Percentiles rank a stretch among this genome's conserved stretches.
Evolutionary conservation across 1,139 yeast genomes (phyloP).

Genomic region (Blastobotrys ciferrii): DNA sequence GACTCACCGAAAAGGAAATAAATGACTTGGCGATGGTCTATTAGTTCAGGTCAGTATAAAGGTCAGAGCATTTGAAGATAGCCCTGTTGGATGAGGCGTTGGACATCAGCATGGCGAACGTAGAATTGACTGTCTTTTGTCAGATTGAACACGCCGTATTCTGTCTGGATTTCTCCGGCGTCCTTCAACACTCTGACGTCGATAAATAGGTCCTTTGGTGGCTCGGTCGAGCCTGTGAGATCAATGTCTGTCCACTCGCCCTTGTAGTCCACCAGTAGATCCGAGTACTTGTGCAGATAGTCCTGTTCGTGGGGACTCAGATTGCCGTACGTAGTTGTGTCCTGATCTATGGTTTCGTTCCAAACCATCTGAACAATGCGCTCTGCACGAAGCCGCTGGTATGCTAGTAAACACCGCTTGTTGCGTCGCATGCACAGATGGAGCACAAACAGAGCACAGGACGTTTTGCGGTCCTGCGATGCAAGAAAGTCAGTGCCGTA

Average conservation of each 20-base stretch:
- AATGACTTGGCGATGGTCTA: no score
- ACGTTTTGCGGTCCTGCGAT: slow-evolving; percentile 34
- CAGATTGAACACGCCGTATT: slow-evolving; percentile 90
- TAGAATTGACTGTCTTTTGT: slow-evolving; percentile 96
- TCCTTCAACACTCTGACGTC: slow-evolving; percentile 91
- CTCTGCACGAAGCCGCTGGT: slow-evolving; percentile 68
- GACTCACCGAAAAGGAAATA: no score
- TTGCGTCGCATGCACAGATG: slow-evolving; percentile 80
- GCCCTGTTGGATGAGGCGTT: slow-evolving; percentile 90
- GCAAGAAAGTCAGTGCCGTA: slow-evolving; percentile 40
- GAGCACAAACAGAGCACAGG: slow-evolving; percentile 79
- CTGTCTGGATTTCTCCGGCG: slow-evolving; percentile 97
- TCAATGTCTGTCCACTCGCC: slow-evolving; percentile 84
- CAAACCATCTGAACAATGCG: slow-evolving; percentile 70
- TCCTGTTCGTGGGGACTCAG: slow-evolving; percentile 79
- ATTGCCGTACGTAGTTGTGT: slow-evolving; percentile 43
- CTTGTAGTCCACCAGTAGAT: slow-evolving; percentile 70
- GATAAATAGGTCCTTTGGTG: slow-evolving; percentile 87
- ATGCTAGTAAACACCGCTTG: slow-evolving; percentile 84
- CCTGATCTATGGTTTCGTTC: slow-evolving; percentile 46
- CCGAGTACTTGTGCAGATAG: slow-evolving; percentile 68
- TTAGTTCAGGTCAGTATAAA: slow-evolving; percentile 3
- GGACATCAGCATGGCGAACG: slow-evolving; percentile 91
- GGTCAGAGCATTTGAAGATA: slow-evolving; percentile 68
- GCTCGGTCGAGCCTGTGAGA: slow-evolving; percentile 79